Base-by-base conservation (phyloP, 2,329 filamentous ascomycete species). In the Penicillium janthinellum region DNA sequence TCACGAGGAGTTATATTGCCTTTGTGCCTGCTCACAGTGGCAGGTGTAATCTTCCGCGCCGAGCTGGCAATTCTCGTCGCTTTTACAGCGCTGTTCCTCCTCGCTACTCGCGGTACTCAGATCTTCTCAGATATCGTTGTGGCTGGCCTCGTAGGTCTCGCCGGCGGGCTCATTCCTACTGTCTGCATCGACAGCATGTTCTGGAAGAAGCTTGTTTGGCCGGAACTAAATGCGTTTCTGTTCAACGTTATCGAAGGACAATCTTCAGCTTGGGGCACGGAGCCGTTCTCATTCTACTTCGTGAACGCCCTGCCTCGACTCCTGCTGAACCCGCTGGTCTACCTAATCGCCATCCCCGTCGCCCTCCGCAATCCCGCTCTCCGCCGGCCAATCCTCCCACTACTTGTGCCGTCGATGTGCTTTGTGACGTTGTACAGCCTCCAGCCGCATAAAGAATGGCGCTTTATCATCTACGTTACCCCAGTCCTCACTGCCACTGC, bases 401-500 rank as follows among this genome's bases (percentile, higher is more conserved):
- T 87, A 8, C 68, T 90, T 4, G 67, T 88, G 2, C 92, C 95
- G 0, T 83, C 85, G 10, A 65, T 96, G 1, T 75, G 84, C 34
- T 99, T 93, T 74, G 82, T 96, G 20, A 83, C 83, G 4, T 75
- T 96, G 45, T 98, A 96, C 81, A 96, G 92, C 64, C 69, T 92
- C 53, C 90, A 96, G 62, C 93, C 94, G 0, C 95, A 99, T 79
- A 99, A 99, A 74, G 95, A 99, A 78, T 90, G 92, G 74, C 90
- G 95, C 17, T 99, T 99, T 81, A 88, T 99, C 67, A 87, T 98
- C 69, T 98, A 98, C 77, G 83, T 87, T 54, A 83, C 96, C 25
- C 95, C 95, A 0, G 83, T 89, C 0, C 79, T 98, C 34, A 96
- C 93, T 0, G 89, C 89, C 11, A 85, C 88, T 2, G 89, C 92